Base-by-base conservation (phyloP, 768 basidiomycete species). In the Lactifluus piperatus region DNA sequence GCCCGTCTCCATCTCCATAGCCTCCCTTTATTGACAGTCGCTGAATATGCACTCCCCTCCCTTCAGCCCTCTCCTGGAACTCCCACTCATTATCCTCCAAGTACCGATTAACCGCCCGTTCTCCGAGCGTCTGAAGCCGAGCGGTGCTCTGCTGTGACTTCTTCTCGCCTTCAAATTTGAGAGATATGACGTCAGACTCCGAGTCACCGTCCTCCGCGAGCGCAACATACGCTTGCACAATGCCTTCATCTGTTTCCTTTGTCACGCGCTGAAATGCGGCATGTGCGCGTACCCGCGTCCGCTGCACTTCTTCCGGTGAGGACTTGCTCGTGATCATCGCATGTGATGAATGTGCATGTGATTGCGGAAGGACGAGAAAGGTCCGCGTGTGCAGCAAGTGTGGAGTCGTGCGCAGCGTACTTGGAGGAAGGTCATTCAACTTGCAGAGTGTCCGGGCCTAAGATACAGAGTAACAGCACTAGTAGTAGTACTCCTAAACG, bases 81-180 rank as follows among this genome's bases (percentile, higher is more conserved):
- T 88, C 87, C 86, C 86, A 89, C 59, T 86, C 84, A 1, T 77
- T 75, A 61, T 89, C 86, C 49, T 85, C 84, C 56, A 87, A 66
- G 68, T 86, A 89, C 45, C 68, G 73, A 56, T 77, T 77, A 29
- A 85, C 72, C 0, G 85, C 86, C 4, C 79, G 69, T 16, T 69
- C 75, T 64, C 81, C 83, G 54, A 82, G 56, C 37, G 57, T 61
- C 20, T 20, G 37, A 11, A 5, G 51, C 32, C 54, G 16, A 16
- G 37, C 11, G 60, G 51, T 60, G 57, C 63, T 54, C 62, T 60
- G 47, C 53, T 55, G 54, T 24, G 27, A 51, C 51, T 57, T 27
- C 34, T 60, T 22, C 30, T 54, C 39, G 48, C 48, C 67, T 70
- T 74, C 69, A 71, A 20, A 44, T 45, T 57, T 54, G 46, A 49